Evolutionary conservation across 2,329 filamentous ascomycete genomes (phyloP).

Genomic region (Exserohilum turcica): DNA sequence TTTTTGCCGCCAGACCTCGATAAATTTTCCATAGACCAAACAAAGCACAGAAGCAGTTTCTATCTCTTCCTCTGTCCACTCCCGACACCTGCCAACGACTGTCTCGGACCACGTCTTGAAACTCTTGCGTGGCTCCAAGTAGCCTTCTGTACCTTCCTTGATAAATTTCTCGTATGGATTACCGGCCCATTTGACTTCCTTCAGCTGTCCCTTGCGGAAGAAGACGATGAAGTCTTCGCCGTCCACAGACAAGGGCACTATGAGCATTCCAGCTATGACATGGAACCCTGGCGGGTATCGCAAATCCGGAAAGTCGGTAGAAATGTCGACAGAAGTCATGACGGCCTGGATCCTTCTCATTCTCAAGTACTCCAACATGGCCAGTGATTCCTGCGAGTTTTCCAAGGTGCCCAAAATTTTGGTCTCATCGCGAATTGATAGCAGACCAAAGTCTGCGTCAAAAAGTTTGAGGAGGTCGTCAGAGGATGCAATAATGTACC

Average conservation of each 20-base stretch:
- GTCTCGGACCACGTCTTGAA: slow-evolving; percentile 84
- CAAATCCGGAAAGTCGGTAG: slow-evolving; percentile 78
- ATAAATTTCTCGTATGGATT: slow-evolving; percentile 83
- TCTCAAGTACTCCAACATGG: slow-evolving; percentile 82
- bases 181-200: slow-evolving; percentile 82
- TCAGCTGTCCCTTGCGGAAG: slow-evolving; percentile 77
- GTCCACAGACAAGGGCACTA: slow-evolving; percentile 77
- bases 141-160: slow-evolving; percentile 72
- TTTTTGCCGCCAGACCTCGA: slow-evolving; percentile 91
- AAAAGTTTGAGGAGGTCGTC: slow-evolving; percentile 84
- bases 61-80: slow-evolving; percentile 88
- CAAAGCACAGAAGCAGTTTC: slow-evolving; percentile 88
- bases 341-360: slow-evolving; percentile 77
- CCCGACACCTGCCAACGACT: slow-evolving; percentile 78
- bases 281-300: slow-evolving; percentile 79
- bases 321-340: slow-evolving; percentile 76
- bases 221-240: slow-evolving; percentile 89
- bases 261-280: slow-evolving; percentile 75
- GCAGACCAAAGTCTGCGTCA: slow-evolving; percentile 81
- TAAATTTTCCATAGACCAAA: slow-evolving; percentile 86
- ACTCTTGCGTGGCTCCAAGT: slow-evolving; percentile 77
- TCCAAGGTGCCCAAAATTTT: slow-evolving; percentile 79
- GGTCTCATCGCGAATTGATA: slow-evolving; percentile 86
- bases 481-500: slow-evolving; percentile 88
- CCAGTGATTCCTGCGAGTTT: slow-evolving; percentile 80